Evolutionary conservation across 2,329 filamentous ascomycete genomes (phyloP).

Genomic region (Phymatotrichopsis omnivora): DNA sequence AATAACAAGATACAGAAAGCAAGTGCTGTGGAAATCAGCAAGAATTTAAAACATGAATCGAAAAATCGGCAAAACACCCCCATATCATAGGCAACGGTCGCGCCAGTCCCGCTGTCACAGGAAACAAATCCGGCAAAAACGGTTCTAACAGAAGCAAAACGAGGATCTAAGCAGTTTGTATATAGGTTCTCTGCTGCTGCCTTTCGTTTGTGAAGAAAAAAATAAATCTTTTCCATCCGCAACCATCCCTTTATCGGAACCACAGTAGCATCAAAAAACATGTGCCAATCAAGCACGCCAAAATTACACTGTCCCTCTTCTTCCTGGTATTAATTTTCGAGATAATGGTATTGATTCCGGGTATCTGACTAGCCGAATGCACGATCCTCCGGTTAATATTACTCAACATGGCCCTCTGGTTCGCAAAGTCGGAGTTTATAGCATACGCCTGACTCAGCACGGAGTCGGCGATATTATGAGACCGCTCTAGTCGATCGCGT

Average conservation of each 20-base stretch:
- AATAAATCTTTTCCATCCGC: too few species aligned
- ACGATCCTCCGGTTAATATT: conserved; percentile 89
- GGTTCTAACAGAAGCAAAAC: background rate
- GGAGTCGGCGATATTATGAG: conserved; percentile 77
- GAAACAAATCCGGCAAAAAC: background rate
- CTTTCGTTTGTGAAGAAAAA: too few species aligned
- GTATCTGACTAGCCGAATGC: conserved; percentile 77
- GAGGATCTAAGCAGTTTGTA: background rate
- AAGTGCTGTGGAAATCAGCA: too few species aligned
- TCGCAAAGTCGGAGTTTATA: conserved; percentile 79
- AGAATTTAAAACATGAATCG: conserved; percentile 18
- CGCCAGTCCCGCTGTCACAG: background rate
- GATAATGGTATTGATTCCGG: conserved; percentile 86
- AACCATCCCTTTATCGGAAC: conserved; percentile 46
- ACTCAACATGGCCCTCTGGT: conserved; percentile 77
- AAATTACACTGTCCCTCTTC: conserved; percentile 85
- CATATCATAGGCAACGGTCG: background rate
- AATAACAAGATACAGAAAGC: conserved; percentile 9
- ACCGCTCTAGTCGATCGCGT: conserved; percentile 73
- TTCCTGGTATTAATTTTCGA: conserved; percentile 89
- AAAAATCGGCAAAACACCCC: conserved; percentile 9
- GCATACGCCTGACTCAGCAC: conserved; percentile 94
- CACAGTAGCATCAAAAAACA: conserved; percentile 82
- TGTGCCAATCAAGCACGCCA: conserved; percentile 81
- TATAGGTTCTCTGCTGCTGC: background rate